Conservation (phyloP, 2,329 filamentous ascomycete species). For the Venturia asperata region DNA sequence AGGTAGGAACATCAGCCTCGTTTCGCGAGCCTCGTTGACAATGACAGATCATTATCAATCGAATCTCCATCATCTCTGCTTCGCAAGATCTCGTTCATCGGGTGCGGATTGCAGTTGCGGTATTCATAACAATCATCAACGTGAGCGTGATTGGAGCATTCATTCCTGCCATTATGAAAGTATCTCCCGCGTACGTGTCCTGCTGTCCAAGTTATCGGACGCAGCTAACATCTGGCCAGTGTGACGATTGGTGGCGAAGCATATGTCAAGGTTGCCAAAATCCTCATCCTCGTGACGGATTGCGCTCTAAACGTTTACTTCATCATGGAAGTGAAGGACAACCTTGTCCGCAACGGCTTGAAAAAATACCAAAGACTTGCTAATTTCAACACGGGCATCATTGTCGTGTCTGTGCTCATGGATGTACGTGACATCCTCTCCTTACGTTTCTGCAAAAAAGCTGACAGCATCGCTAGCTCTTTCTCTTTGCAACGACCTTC, state of each 20-base stretch:
- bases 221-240: neutral
- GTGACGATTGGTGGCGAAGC: neutral
- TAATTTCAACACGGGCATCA: neutral
- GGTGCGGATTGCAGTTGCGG: neutral
- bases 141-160: neutral
- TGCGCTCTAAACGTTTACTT: conserved; percentile 8
- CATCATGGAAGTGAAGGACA: conserved; percentile 6
- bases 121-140: neutral
- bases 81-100: neutral
- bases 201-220: too few relatives aligned
- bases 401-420: neutral
- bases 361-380: neutral
- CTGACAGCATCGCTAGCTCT: neutral
- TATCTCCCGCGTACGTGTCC: neutral
- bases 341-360: neutral
- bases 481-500: conserved; percentile 9
- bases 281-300: neutral
- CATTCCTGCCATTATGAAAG: neutral
- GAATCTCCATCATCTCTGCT: neutral
- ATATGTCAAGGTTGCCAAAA: neutral
- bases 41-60: neutral
- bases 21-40: neutral
- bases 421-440: neutral
- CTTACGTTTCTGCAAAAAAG: too few relatives aligned
- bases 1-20: neutral